Base-by-base conservation (phyloP, 257 asterid species). In the Solanum habrochaites region DNA sequence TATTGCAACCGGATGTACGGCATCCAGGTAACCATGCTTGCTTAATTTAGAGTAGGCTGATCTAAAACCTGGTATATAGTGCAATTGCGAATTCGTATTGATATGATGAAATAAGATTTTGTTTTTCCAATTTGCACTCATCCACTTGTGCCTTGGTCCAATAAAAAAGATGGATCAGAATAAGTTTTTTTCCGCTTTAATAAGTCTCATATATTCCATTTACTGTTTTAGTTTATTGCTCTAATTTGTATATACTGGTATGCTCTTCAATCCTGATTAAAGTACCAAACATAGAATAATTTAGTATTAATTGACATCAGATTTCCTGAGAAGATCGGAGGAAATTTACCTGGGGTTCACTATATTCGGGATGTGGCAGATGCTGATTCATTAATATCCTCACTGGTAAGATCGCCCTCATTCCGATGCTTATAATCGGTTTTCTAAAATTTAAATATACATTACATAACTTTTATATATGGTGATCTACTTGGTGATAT, bases 321-420 rank as follows among this genome's bases (percentile, higher is more conserved):
- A 88, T 93, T 96, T 91, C 99, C 99, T 58, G 98, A 96, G 89
- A 94, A 93, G 64, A 94, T 96, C 87, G 99, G 99, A 88, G 99
- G 99, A 88, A 93, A 91, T 90, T 91, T 96, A 86, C 89, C 94
- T 11, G 98, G 99, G 83, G 98, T 96, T 88, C 99, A 96, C 91
- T 95, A 95, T 90, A 91, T 95, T 88, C 97, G 99, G 80, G 98
- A 94, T 89, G 95, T 96, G 88, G 97, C 95, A 42, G 99, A 96
- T 96, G 99, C 99, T 85, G 90, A 96, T 92, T 94, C 98, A 39
- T 92, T 95, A 85, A 91, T 96, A 90, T 92, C 97, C 35, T 94
- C 98, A 25, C 88, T 95, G 97, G 99, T 96, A 92, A 89, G 20
- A 32, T 42, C 29, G 3, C 62, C 47, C 81, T 40, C 70, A 49